These are phyloP conservation scores for Globisporangium alternatum DNA, from an alignment of 352 stramenopile genomes.

Conservation along the genomic window DNA sequence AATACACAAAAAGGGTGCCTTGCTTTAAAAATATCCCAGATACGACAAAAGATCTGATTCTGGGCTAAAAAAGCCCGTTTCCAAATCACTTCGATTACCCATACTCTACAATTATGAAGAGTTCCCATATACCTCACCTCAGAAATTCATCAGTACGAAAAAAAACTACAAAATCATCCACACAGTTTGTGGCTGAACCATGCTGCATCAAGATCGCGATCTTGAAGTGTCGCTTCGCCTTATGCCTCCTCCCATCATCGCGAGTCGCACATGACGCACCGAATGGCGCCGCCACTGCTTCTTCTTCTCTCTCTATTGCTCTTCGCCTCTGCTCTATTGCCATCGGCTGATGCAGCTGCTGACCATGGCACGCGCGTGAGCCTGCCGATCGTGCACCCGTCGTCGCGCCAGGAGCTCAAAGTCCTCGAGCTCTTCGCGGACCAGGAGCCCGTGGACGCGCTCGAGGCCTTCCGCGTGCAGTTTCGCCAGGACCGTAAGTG, in stretches of 20 bases:
- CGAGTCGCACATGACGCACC: constrained; percentile 4
- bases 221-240: background rate
- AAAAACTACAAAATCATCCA: no score
- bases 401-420: constrained; percentile 15
- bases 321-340: background rate
- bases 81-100: no score
- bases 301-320: background rate
- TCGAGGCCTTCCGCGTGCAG: constrained; percentile 44
- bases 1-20: no score
- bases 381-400: constrained; percentile 16
- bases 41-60: no score
- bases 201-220: background rate
- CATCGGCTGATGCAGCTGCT: background rate
- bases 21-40: no score
- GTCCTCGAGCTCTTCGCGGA: constrained; percentile 31
- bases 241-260: background rate
- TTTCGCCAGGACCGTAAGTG: constrained; percentile 33
- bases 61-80: no score
- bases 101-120: no score
- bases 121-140: no score
- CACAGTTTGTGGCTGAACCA: no score
- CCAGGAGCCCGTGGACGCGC: constrained; percentile 50
- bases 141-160: no score
- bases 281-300: background rate
- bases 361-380: background rate